Conservation (phyloP, 2,329 filamentous ascomycete genomes). For the Alternaria novae-zelandiae region DNA sequence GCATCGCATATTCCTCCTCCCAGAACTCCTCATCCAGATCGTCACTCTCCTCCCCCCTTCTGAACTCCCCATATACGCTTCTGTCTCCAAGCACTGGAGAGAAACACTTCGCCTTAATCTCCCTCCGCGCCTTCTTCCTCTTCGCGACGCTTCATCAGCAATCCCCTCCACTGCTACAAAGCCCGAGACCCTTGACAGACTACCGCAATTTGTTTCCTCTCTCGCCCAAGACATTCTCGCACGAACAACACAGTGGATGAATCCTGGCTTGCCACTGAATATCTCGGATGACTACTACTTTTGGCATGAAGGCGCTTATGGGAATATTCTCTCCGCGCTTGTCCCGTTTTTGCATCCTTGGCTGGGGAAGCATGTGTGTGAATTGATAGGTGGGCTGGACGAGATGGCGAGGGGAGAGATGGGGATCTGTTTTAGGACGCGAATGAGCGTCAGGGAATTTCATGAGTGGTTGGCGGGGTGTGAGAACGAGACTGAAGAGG, state of each 20-base stretch:
- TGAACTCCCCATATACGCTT: not conserved
- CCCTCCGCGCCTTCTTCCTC: slow-evolving; percentile 7
- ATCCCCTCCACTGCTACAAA: not conserved
- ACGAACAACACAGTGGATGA: not conserved
- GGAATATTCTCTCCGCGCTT: slow-evolving; percentile 6
- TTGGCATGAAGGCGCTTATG: slow-evolving; percentile 15
- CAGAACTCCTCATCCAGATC: slow-evolving; percentile 20
- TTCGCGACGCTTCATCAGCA: slow-evolving; percentile 3
- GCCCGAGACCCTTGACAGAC: not conserved
- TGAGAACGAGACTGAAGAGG: not conserved
- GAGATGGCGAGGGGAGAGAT: slow-evolving; percentile 1
- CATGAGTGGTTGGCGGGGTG: not conserved
- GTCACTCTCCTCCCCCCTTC: slow-evolving; percentile 10
- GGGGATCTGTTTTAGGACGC: slow-evolving; percentile 2
- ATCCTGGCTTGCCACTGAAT: not conserved
- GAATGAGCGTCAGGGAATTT: not conserved
- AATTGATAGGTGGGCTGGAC: slow-evolving; percentile 2
- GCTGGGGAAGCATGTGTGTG: not conserved
- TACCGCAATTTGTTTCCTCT: not conserved
- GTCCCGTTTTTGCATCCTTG: slow-evolving; percentile 13
- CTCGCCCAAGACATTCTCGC: not conserved
- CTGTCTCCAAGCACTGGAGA: slow-evolving; percentile 11
- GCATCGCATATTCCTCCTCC: slow-evolving; percentile 20
- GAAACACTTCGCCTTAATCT: slow-evolving; percentile 12
- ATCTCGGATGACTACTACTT: slow-evolving; percentile 15